Evolutionary conservation across 2,329 filamentous ascomycete genomes (phyloP).

Genomic region (Clonostachys rhizophaga): DNA sequence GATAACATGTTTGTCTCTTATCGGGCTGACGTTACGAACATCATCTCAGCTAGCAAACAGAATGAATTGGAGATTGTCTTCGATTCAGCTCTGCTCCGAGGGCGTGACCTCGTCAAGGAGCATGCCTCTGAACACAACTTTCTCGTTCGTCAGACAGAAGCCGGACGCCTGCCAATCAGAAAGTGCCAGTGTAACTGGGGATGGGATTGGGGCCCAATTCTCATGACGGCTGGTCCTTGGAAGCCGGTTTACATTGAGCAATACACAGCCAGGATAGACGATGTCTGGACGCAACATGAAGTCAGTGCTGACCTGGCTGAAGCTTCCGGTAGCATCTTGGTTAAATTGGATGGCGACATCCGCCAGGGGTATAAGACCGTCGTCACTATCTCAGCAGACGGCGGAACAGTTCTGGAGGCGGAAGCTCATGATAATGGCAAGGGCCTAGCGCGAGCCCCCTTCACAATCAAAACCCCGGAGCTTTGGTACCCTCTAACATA

Average conservation of each 20-base stretch:
- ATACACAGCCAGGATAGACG: conserved; percentile 52
- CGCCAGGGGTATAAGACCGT: conserved; percentile 13
- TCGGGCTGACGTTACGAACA: conserved; percentile 42
- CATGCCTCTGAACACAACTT: conserved; percentile 43
- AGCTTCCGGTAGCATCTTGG: conserved; percentile 2
- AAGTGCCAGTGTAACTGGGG: conserved; percentile 70
- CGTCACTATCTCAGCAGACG: conserved; percentile 15
- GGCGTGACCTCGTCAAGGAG: conserved; percentile 43
- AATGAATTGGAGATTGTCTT: conserved; percentile 54
- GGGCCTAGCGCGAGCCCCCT: not conserved
- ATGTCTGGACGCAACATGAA: conserved; percentile 43
- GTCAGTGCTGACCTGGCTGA: conserved; percentile 25
- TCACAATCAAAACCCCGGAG: conserved; percentile 35
- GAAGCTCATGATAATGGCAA: conserved; percentile 57
- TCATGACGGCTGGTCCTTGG: conserved; percentile 63
- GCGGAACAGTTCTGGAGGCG: conserved; percentile 7
- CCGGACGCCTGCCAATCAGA: conserved; percentile 34
- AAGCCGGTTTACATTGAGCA: conserved; percentile 60
- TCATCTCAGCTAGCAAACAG: conserved; percentile 19
- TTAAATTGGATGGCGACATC: conserved; percentile 11
- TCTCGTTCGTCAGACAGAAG: conserved; percentile 10
- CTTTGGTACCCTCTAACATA: conserved; percentile 72
- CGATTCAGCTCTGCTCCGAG: conserved; percentile 46
- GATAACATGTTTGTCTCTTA: conserved; percentile 63
- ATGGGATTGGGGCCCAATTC: conserved; percentile 66